phyloP scores from a whole-genome alignment of 2,329 filamentous ascomycete species.

The Fusarium oxysporum region DNA sequence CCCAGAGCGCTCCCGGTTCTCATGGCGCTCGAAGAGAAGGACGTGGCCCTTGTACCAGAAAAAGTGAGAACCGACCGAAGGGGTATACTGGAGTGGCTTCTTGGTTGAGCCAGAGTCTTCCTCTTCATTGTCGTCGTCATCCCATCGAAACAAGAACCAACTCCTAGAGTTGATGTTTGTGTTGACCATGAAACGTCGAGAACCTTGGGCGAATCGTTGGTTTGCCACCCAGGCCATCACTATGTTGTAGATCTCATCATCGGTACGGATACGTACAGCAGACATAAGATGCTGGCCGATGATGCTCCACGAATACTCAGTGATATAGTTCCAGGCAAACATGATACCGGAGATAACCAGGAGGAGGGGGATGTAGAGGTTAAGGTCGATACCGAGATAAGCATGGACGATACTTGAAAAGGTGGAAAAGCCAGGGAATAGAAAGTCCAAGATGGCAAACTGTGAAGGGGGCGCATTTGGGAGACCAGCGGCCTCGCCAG shows the following conservation, averaged over 20 bases:
- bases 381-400: slow-evolving; percentile 71
- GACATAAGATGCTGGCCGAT: slow-evolving; percentile 70
- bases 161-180: slow-evolving; percentile 67
- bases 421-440: slow-evolving; percentile 74
- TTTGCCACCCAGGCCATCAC: slow-evolving; percentile 76
- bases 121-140: slow-evolving; percentile 60
- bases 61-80: slow-evolving; percentile 73
- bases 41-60: slow-evolving; percentile 74
- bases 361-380: slow-evolving; percentile 70
- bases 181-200: slow-evolving; percentile 73
- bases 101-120: slow-evolving; percentile 55
- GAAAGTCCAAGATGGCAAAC: slow-evolving; percentile 66
- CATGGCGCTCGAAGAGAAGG: slow-evolving; percentile 67
- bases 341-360: slow-evolving; percentile 61
- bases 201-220: slow-evolving; percentile 69
- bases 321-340: slow-evolving; percentile 66
- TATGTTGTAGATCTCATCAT: slow-evolving; percentile 80
- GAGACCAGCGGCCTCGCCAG: slow-evolving; percentile 13
- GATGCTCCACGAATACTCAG: slow-evolving; percentile 59
- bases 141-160: slow-evolving; percentile 60
- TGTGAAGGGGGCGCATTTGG: slow-evolving; percentile 48
- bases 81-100: slow-evolving; percentile 71
- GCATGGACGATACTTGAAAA: slow-evolving; percentile 64
- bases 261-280: slow-evolving; percentile 72
- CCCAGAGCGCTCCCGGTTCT: slow-evolving; percentile 58